These are phyloP conservation scores for Debaryomyces singareniensis DNA, from an alignment of 1,139 yeast genomes.

Conservation along the genomic window DNA sequence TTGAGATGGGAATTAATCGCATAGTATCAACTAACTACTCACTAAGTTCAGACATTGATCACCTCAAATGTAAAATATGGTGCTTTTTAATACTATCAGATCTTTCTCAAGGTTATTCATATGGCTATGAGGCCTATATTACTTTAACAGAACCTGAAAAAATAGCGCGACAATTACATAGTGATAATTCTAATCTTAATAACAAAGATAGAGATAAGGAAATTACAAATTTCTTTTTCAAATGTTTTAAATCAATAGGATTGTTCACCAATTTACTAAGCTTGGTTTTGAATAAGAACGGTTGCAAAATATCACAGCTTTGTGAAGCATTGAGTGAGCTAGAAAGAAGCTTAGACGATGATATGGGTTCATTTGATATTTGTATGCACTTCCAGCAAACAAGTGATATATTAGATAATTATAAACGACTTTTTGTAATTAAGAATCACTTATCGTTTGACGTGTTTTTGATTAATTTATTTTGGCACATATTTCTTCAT, in stretches of 20 bases:
- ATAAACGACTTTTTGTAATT: slow-evolving; percentile 1
- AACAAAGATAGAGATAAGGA: slow-evolving; percentile 2
- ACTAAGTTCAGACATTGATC: background rate
- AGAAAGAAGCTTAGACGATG: slow-evolving; percentile 2
- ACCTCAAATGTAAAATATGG: slow-evolving; percentile 3
- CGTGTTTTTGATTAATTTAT: slow-evolving; percentile 2
- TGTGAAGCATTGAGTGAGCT: slow-evolving; percentile 2
- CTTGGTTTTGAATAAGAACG: slow-evolving; percentile 1
- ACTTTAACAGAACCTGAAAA: background rate
- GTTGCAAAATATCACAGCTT: slow-evolving; percentile 1
- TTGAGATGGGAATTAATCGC: background rate
- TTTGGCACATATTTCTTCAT: slow-evolving; percentile 2
- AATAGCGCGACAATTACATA: background rate
- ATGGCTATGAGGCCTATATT: slow-evolving; percentile 1
- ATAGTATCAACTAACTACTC: background rate
- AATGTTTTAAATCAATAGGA: slow-evolving; percentile 1
- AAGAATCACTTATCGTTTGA: slow-evolving; percentile 2
- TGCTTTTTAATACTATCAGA: slow-evolving; percentile 3
- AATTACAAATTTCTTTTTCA: slow-evolving; percentile 2
- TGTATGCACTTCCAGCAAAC: slow-evolving; percentile 1
- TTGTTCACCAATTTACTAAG: background rate
- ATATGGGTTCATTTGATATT: slow-evolving; percentile 2
- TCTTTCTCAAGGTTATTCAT: slow-evolving; percentile 4
- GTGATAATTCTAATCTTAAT: slow-evolving; percentile 1
- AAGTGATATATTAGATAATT: background rate